Evolutionary conservation across 345 rosid genomes (phyloP), one percentile per base, ranked within the genome.

Genomic region (Firmiana major): DNA sequence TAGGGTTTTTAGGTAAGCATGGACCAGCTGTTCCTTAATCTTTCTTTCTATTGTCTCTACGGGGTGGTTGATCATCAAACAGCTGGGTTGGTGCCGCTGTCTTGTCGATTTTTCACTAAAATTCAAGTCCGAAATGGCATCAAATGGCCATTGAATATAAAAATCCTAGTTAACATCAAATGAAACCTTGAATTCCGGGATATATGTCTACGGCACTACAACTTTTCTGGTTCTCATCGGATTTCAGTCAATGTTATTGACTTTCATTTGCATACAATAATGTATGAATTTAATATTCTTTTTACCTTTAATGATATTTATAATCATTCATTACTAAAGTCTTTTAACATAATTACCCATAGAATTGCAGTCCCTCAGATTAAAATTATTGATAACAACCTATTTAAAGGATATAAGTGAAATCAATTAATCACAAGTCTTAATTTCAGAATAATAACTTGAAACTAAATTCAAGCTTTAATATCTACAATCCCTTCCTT

Each of bases 181-280:
- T 71, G 75, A 53, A 53, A 53, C 62, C 75, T 71, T 71, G 75
- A 71, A 53, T 71, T 53, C 26, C 10, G 10, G 16, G 60, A 34
- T 34, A 10, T 19, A 31, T 43, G 10, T 9, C 34, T 24, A 31
- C 34, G 34, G 34, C 16, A 51, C 57, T 51, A 53, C 19, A 71
- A 53, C 42, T 49, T 49, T 69, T 26, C 36, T 48, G 58, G 42
- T 62, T 31, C 34, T 31, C 34, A 31, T 31, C 34, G 34, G 34
- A 31, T 31, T 31, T 31, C 34, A 31, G 1, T 31, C 34, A 31
- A 31, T 31, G 34, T 31, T 31, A 31, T 31, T 26, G 36, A 22
- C 34, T 22, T 58, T 58, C 24, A n/a, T 55, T 55, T 9, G 4
- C 4, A 55, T 55, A 55, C 21, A 55, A 2, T 55, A 49, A 21